A percentile compares a stretch with the other conserved stretches of the same genome.
Conservation (phyloP, 2,329 filamentous ascomycete species). For the Bimuria novae-zelandiae region DNA sequence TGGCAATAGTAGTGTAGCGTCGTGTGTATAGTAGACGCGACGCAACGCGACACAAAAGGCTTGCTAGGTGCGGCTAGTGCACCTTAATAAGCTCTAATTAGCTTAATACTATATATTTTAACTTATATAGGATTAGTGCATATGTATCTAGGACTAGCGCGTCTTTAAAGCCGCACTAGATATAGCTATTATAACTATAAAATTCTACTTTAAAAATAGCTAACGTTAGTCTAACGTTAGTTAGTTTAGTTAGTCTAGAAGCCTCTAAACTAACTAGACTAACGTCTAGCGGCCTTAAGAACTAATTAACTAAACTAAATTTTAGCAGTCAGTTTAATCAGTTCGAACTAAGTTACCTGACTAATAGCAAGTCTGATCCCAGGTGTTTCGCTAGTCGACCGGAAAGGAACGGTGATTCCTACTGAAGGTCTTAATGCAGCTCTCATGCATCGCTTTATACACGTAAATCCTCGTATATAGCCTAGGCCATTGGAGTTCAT, state of each 20-base stretch:
- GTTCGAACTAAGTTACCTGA: neutral
- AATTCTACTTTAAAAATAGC: neutral
- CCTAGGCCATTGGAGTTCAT: constrained; percentile 15
- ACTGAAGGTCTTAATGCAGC: constrained; percentile 8
- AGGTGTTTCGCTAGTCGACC: constrained; percentile 1
- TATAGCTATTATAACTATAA: neutral
- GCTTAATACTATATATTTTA: neutral
- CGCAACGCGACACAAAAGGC: neutral
- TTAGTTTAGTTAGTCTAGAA: neutral
- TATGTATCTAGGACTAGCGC: neutral
- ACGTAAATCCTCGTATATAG: constrained; percentile 14
- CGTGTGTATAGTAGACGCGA: no score
- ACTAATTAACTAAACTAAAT: neutral
- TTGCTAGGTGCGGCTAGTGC: neutral
- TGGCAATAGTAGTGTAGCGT: neutral
- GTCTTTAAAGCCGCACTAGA: neutral
- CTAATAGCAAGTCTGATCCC: neutral
- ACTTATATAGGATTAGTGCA: neutral
- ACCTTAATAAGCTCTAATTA: neutral
- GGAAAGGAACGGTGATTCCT: neutral
- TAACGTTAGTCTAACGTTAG: neutral
- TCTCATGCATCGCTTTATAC: constrained; percentile 10
- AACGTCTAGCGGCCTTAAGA: neutral
- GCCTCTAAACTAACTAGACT: neutral
- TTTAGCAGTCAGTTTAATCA: neutral